Evolutionary conservation across 2,329 filamentous ascomycete species (phyloP), one percentile per base, ranked within the genome.

Genomic region (Dothistroma septosporum): DNA sequence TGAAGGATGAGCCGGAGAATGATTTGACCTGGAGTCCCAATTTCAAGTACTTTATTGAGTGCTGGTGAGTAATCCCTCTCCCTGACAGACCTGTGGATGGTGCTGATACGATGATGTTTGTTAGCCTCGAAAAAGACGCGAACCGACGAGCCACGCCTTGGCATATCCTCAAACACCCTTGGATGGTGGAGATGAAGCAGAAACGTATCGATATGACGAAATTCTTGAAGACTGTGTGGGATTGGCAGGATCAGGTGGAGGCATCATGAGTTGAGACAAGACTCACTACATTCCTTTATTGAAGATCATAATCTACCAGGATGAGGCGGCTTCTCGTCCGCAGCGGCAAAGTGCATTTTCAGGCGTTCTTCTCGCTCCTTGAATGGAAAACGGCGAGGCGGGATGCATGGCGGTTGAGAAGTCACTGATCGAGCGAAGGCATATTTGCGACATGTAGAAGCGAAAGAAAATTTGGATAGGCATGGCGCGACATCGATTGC

Each of bases 11-110:
- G 76, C 70, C 71, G 3, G 73, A 74, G 37, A 90, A 89, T 68
- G 87, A 88, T 61, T 95, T 99, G 68, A 88, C 88, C 73, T 99
- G 94, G 94, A 96, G 90, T 69, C 90, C 95, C 69, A 96, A 90
- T 73, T 97, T 99, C 78, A 99, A 99, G 76, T 97, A 97, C 75
- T 99, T 99, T 71, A 97, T 99, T 70, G 92, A 97, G 78, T 97
- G 92, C 85, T 97, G 94, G 93, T 97, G 85, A 74, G 91, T 87
- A 41, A 9, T 10, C n/a, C 50, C 9, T 35, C 53, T 50, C 12
- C 12, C 19, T 11, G 11, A 10, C 11, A 32, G 4, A 16, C 21
- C 8, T 7, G n/a, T 22, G 6, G n/a, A 16, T 33, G 4, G 22
- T 31, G 32, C 73, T 77, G 66, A 76, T 64, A 19, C 32, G 2